Evolutionary conservation across 441 rosid genomes (phyloP).

Genomic region (Corymbia calophylla): DNA sequence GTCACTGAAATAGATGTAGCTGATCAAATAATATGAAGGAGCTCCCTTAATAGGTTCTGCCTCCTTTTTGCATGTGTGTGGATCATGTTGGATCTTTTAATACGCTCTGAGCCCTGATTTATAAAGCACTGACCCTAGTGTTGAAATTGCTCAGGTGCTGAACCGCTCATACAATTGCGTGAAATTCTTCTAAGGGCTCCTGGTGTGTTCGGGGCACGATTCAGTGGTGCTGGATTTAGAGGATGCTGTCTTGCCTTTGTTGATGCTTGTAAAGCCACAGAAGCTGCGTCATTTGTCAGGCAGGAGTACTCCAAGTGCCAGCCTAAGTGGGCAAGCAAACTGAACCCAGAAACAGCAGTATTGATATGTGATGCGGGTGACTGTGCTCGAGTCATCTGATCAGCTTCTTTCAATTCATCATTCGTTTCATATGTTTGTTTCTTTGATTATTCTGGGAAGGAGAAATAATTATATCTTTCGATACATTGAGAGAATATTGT

Average conservation of each 20-base stretch:
- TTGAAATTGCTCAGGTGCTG: conserved; percentile 49
- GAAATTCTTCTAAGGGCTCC: conserved; percentile 64
- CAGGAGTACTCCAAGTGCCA: conserved; percentile 56
- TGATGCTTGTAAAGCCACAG: conserved; percentile 43
- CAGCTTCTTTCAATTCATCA: not conserved
- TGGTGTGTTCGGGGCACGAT: conserved; percentile 78
- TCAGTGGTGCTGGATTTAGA: conserved; percentile 94
- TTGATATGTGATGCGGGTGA: conserved; percentile 72
- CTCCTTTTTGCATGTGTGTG: not conserved
- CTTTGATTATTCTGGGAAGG: not conserved
- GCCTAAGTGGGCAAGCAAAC: conserved; percentile 48
- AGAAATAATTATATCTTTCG: not conserved
- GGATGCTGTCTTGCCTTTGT: conserved; percentile 91
- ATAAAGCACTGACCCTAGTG: not conserved
- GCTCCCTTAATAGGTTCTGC: not conserved
- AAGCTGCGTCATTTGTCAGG: conserved; percentile 58
- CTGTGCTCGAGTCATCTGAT: conserved; percentile 55
- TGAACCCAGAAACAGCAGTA: conserved; percentile 36
- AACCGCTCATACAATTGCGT: conserved; percentile 72
- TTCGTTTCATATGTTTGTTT: not conserved
- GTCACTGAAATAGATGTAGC: not conserved
- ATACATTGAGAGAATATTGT: not conserved
- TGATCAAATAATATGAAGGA: not conserved
- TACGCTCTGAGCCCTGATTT: not conserved
- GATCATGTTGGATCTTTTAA: not conserved